A percentile compares a stretch with the other conserved stretches of the same genome.
phyloP scores from a whole-genome alignment of 208 protist species.

The Trypanosoma caninum region DNA sequence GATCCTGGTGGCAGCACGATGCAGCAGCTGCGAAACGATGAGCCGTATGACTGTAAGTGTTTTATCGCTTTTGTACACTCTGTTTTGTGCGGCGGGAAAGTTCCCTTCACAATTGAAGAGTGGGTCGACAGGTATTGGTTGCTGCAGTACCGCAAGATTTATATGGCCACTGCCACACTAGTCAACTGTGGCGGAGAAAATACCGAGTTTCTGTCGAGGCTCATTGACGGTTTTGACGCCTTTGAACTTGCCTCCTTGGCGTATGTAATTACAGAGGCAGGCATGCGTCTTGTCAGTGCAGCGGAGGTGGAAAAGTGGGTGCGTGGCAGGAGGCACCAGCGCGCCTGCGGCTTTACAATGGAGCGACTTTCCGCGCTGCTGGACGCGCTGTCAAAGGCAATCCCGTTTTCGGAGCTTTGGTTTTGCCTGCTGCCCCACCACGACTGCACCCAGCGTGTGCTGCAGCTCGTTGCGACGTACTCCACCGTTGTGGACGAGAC shows the following conservation, averaged over 20 bases:
- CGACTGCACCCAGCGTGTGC: background rate
- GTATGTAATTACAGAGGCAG: conserved; percentile 35
- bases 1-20: background rate
- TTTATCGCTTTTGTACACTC: conserved; percentile 4
- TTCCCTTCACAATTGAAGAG: conserved; percentile 1
- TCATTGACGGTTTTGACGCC: conserved; percentile 14
- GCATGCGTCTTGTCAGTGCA: conserved; percentile 29
- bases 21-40: conserved; percentile 1
- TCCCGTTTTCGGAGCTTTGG: conserved; percentile 46
- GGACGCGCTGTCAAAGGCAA: conserved; percentile 43
- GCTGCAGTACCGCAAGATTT: conserved; percentile 44
- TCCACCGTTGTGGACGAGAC: conserved; percentile 21
- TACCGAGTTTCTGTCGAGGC: conserved; percentile 7
- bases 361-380: conserved; percentile 38
- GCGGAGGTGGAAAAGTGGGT: conserved; percentile 42
- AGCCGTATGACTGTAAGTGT: conserved; percentile 1
- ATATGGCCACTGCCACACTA: conserved; percentile 24
- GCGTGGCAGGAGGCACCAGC: conserved; percentile 3
- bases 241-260: conserved; percentile 35
- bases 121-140: conserved; percentile 63
- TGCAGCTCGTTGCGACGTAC: conserved; percentile 20
- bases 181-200: conserved; percentile 25
- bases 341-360: conserved; percentile 23
- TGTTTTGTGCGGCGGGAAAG: background rate
- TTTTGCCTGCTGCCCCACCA: conserved; percentile 16